Conservation (phyloP, 1,284 basidiomycete genomes). For the Sanghuangporus weigelae region DNA sequence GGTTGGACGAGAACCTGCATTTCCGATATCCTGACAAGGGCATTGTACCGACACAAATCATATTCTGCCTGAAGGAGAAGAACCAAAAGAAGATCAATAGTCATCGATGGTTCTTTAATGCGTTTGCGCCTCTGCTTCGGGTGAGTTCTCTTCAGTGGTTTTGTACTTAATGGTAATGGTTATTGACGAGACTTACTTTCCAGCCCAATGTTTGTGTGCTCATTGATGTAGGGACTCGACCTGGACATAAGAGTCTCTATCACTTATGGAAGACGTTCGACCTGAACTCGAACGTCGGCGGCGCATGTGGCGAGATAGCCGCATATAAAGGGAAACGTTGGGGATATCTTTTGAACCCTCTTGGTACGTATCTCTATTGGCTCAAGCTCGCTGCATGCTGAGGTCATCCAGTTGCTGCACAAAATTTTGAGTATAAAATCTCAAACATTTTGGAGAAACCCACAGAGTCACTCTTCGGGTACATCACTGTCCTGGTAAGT, state of each 20-base stretch:
- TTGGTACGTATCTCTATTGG: conserved; percentile 47
- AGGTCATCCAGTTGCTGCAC: conserved; percentile 69
- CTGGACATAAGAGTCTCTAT: conserved; percentile 82
- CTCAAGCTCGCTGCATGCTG: not conserved
- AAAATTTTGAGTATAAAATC: conserved; percentile 94
- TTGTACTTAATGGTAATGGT: not conserved
- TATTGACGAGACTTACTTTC: not conserved
- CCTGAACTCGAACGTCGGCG: conserved; percentile 87
- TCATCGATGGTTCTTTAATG: conserved; percentile 95
- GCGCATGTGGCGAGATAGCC: conserved; percentile 94
- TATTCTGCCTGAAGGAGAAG: conserved; percentile 92
- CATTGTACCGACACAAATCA: conserved; percentile 89
- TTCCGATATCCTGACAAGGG: conserved; percentile 95
- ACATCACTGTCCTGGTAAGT: conserved; percentile 76
- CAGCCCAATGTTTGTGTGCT: conserved; percentile 87
- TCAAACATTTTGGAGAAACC: conserved; percentile 94
- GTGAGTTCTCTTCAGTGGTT: conserved; percentile 34
- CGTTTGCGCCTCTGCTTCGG: conserved; percentile 71
- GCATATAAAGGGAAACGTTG: conserved; percentile 89
- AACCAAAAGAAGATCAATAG: conserved; percentile 97
- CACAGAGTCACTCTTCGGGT: conserved; percentile 89
- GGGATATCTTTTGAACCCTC: conserved; percentile 75
- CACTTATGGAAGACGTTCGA: conserved; percentile 96
- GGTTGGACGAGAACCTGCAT: conserved; percentile 81
- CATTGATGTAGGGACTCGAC: conserved; percentile 91